Evolutionary conservation across 805 yeast species (phyloP).

Genomic region (Blastobotrys peoriensis): DNA sequence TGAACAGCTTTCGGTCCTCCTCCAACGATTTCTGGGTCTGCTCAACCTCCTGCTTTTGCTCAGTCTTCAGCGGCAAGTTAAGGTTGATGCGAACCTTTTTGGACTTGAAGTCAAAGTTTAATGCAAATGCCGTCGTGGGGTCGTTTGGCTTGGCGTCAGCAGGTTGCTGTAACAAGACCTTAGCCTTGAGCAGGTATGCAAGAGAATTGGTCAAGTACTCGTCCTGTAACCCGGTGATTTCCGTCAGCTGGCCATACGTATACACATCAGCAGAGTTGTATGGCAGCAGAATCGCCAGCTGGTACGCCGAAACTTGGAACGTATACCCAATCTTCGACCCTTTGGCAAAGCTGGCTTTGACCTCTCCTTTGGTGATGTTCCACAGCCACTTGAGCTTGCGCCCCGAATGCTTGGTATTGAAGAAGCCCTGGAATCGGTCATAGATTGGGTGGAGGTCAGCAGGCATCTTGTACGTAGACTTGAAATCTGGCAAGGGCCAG

Average conservation of each 20-base stretch:
- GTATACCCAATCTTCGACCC: constrained; percentile 54
- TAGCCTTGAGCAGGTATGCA: constrained; percentile 71
- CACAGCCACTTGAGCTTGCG: constrained; percentile 93
- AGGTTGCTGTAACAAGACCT: constrained; percentile 63
- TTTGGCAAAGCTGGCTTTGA: constrained; percentile 77
- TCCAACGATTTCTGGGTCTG: constrained; percentile 76
- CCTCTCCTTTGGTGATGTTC: constrained; percentile 89
- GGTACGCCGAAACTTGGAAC: constrained; percentile 78
- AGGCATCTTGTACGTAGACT: constrained; percentile 57
- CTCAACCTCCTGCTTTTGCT: constrained; percentile 61
- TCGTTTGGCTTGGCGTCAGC: constrained; percentile 45
- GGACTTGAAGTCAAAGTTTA: constrained; percentile 77
- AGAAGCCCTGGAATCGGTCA: constrained; percentile 61
- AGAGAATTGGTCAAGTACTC: constrained; percentile 71
- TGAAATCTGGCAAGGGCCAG: constrained; percentile 68
- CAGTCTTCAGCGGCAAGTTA: constrained; percentile 48
- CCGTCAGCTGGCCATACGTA: constrained; percentile 54
- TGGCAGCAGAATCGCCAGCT: constrained; percentile 80
- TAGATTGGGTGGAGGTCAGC: constrained; percentile 56
- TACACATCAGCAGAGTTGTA: constrained; percentile 64
- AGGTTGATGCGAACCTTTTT: constrained; percentile 81
- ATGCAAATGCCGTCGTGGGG: constrained; percentile 55
- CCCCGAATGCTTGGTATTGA: constrained; percentile 72
- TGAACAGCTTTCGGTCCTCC: constrained; percentile 76
- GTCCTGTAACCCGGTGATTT: constrained; percentile 59